A percentile compares a stretch with the other conserved stretches of the same genome.
Conservation (phyloP, 176 grass and related monocot genomes). For the Bolboschoenus planiculmis region DNA sequence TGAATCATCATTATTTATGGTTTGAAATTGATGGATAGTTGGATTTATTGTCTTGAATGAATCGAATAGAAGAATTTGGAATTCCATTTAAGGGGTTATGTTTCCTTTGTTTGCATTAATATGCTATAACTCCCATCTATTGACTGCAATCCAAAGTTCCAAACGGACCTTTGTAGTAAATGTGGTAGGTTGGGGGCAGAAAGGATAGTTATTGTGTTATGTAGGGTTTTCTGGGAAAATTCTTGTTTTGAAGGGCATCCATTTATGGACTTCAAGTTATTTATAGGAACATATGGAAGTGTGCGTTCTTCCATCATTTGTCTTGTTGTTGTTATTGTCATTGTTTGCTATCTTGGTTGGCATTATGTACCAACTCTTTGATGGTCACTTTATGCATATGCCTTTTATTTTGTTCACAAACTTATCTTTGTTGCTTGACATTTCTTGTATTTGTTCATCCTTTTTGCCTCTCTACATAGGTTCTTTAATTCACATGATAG, state of each 20-base stretch:
- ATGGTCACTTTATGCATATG: neutral
- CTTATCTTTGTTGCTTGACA: neutral
- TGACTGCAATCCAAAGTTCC: neutral
- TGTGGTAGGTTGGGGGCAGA: neutral
- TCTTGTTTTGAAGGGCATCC: neutral
- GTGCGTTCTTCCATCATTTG: neutral
- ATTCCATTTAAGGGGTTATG: neutral
- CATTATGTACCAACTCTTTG: neutral
- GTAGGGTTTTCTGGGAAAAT: neutral
- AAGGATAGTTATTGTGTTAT: neutral
- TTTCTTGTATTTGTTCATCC: neutral
- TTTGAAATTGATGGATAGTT: neutral
- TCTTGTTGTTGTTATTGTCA: neutral
- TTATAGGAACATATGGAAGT: neutral
- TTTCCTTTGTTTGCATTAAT: neutral
- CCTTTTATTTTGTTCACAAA: neutral
- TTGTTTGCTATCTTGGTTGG: neutral
- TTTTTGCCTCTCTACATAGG: slow-evolving; percentile 33
- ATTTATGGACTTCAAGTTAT: neutral
- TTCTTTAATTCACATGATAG: slow-evolving; percentile 90
- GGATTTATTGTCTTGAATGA: neutral
- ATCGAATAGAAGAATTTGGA: neutral
- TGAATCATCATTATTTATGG: neutral
- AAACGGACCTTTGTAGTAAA: neutral
- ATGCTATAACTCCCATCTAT: neutral